Base-by-base conservation (phyloP, 1,284 basidiomycete species). In the Austropuccinia psidii region DNA sequence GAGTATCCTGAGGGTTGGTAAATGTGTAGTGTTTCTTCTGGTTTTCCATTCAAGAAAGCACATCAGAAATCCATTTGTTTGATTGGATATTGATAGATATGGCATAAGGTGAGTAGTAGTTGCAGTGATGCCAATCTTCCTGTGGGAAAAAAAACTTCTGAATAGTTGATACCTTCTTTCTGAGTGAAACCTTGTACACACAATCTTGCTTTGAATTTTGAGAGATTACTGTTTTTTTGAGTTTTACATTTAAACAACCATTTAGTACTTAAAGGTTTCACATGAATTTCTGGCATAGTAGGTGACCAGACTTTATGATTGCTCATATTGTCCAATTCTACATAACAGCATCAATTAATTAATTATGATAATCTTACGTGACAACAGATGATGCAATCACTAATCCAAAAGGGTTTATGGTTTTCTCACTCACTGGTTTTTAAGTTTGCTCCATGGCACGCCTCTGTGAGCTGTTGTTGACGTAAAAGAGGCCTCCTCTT, bases 131-230 rank as follows among this genome's bases (percentile, higher is more conserved):
- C 21, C 4, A 49, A 13, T 21, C 47, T 17, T 27, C 64, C 64
- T 3, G 64, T 54, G 5, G 47, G 64, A 52, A 49, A 41, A 39
- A 52, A 67, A 3, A 45, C 27, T 7, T 67, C 47, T 3, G 6
- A 19, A 27, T 67, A 67, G n/a, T 67, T 49, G 35, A 50, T 29
- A 4, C 61, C 61, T 31, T 65, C 61, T 9, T 8, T 50, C 31
- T 65, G 61, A 24, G 7, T 15, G 29, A 67, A 67, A 37, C 45
- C 64, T 21, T 49, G 27, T 15, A 49, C 45, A 37, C 64, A 67
- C n/a, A 67, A 21, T 21, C 49, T 4, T 6, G 64, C 64, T 52
- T 67, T 67, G 64, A 15, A 67, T 52, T 54, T 67, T 2, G 45
- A 31, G 2, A 67, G 45, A 21, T 50, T 54, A 13, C 64, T 49